Evolutionary conservation across 2,329 filamentous ascomycete genomes (phyloP).

Genomic region (Apiospora rasikravindrae): DNA sequence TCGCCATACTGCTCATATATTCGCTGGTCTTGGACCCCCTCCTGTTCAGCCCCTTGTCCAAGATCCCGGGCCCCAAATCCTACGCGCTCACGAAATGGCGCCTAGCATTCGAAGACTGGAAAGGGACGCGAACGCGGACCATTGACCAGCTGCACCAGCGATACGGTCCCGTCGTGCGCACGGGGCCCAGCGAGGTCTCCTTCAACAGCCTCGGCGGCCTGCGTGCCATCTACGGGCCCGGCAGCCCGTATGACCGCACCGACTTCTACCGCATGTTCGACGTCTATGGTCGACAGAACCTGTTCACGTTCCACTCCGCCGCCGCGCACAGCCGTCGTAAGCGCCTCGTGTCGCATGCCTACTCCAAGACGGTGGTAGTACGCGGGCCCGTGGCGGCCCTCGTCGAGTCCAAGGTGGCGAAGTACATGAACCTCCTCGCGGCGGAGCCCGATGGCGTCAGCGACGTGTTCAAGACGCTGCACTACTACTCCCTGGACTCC

Average conservation of each 20-base stretch:
- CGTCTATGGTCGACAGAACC: conserved; percentile 54
- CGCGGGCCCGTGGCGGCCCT: conserved; percentile 32
- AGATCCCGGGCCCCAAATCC: conserved; percentile 44
- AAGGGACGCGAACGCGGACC: conserved; percentile 46
- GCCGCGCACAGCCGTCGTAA: conserved; percentile 55
- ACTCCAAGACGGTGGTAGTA: conserved; percentile 55
- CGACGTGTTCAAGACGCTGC: conserved; percentile 54
- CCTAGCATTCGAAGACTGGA: conserved; percentile 50
- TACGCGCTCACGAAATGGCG: conserved; percentile 51
- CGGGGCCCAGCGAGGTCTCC: conserved; percentile 52
- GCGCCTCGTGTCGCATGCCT: conserved; percentile 57
- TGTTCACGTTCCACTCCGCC: conserved; percentile 55
- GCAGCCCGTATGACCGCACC: conserved; percentile 55
- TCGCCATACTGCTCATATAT: neutral
- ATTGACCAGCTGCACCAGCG: conserved; percentile 49
- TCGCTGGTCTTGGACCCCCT: neutral
- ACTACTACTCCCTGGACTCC: conserved; percentile 59
- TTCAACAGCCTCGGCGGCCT: conserved; percentile 49
- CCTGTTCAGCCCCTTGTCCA: conserved; percentile 24
- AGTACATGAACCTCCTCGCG: conserved; percentile 48
- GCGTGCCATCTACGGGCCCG: conserved; percentile 59
- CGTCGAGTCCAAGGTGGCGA: conserved; percentile 45
- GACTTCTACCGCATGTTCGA: conserved; percentile 62
- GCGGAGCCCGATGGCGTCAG: conserved; percentile 37
- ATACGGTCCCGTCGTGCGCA: conserved; percentile 53